Conservation (phyloP, 257 asterid genomes). For the Datura wrightii region DNA sequence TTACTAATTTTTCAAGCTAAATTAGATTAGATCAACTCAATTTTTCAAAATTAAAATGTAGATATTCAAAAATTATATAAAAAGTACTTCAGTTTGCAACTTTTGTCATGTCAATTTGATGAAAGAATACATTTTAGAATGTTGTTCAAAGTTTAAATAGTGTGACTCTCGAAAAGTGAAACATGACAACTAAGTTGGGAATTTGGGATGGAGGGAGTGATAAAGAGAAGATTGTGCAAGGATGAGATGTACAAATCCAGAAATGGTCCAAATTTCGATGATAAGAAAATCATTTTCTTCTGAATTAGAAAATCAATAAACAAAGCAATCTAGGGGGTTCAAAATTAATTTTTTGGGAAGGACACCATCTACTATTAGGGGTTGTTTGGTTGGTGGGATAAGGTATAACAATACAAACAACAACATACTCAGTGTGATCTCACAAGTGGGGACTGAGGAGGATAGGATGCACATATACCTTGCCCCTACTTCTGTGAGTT, state of each 20-base stretch:
- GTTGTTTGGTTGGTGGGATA: background rate
- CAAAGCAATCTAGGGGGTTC: too few relatives aligned
- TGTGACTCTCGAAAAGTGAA: background rate
- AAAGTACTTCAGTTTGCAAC: background rate
- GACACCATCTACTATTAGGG: background rate
- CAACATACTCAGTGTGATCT: too few relatives aligned
- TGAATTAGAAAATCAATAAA: background rate
- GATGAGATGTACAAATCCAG: background rate
- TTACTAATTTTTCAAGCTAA: background rate
- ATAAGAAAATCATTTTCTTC: background rate
- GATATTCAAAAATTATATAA: too few relatives aligned
- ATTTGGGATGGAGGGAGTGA: background rate
- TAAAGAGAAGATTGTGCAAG: background rate
- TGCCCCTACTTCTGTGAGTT: too few relatives aligned
- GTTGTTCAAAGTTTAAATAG: background rate
- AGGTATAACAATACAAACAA: background rate
- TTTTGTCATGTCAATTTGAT: too few relatives aligned
- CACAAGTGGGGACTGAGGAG: too few relatives aligned
- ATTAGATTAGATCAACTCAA: background rate
- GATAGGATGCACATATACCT: too few relatives aligned
- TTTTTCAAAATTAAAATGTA: too few relatives aligned
- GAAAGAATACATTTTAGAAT: background rate
- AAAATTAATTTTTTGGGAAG: background rate
- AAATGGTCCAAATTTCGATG: background rate
- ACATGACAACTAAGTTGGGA: background rate